Percentiles rank a stretch among this genome's conserved stretches.
phyloP scores from a whole-genome alignment of 1,139 yeast genomes.

The Saccharomycopsis crataegensis region DNA sequence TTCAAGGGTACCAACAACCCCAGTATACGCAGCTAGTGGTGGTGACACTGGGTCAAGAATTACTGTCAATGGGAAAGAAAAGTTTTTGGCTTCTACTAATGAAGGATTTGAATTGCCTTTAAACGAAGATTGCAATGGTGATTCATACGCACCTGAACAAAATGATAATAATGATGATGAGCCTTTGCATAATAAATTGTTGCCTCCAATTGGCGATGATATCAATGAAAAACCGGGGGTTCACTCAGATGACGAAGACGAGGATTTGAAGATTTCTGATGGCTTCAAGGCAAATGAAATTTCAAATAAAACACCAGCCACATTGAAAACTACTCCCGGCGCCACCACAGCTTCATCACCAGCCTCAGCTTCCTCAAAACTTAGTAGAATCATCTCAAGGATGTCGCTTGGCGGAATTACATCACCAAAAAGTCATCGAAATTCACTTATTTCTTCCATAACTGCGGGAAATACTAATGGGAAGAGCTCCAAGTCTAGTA shows the following conservation, averaged over 20 bases:
- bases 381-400: constrained; percentile 11
- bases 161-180: not conserved
- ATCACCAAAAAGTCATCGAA: constrained; percentile 5
- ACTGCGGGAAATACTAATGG: not conserved
- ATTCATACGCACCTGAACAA: not conserved
- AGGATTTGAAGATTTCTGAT: not conserved
- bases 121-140: not conserved
- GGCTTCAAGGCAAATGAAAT: not conserved
- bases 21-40: constrained; percentile 4
- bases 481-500: no score
- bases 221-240: not conserved
- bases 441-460: constrained; percentile 1
- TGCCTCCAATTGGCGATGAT: constrained; percentile 17
- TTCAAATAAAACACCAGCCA: not conserved
- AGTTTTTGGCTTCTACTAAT: not conserved
- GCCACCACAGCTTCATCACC: not conserved
- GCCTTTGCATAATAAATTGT: not conserved
- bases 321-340: constrained; percentile 4
- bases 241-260: not conserved
- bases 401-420: constrained; percentile 4
- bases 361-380: constrained; percentile 1
- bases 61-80: not conserved
- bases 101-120: not conserved
- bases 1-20: constrained; percentile 9
- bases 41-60: not conserved